These are phyloP conservation scores for Wickerhamomyces strasburgensis DNA, from an alignment of 805 yeast species.

Conservation along the genomic window DNA sequence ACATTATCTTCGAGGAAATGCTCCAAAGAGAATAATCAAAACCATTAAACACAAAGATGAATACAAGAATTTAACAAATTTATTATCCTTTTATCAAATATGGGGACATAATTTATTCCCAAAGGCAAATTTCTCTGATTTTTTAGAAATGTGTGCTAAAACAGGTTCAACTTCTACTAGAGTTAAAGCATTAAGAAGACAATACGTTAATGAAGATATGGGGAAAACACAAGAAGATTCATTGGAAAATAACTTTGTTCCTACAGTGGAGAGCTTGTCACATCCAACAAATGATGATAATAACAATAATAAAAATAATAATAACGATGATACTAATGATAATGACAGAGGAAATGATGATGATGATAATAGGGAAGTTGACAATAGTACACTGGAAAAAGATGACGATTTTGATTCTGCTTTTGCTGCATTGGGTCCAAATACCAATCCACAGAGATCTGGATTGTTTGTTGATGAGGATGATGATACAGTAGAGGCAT, in stretches of 20 bases:
- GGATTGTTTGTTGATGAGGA: conserved; percentile 3
- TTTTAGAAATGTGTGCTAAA: conserved; percentile 47
- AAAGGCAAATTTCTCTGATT: conserved; percentile 71
- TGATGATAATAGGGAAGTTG: background rate
- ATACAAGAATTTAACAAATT: conserved; percentile 40
- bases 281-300: no score
- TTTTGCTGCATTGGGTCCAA: conserved; percentile 3
- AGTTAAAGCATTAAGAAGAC: conserved; percentile 38
- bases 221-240: conserved; percentile 3
- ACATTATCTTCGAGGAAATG: conserved; percentile 40
- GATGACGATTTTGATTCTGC: conserved; percentile 1
- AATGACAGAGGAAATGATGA: background rate
- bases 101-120: conserved; percentile 81
- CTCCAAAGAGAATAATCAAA: conserved; percentile 23
- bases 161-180: conserved; percentile 41
- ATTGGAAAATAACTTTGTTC: conserved; percentile 5
- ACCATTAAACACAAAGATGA: conserved; percentile 35
- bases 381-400: background rate
- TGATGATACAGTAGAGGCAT: conserved; percentile 1
- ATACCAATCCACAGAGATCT: conserved; percentile 20
- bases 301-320: background rate
- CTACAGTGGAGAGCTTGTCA: background rate
- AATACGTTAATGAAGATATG: conserved; percentile 35
- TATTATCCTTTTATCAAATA: conserved; percentile 56
- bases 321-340: background rate